Base-by-base conservation (phyloP, 176 grass and related monocot genomes). In the Secale cereale region DNA sequence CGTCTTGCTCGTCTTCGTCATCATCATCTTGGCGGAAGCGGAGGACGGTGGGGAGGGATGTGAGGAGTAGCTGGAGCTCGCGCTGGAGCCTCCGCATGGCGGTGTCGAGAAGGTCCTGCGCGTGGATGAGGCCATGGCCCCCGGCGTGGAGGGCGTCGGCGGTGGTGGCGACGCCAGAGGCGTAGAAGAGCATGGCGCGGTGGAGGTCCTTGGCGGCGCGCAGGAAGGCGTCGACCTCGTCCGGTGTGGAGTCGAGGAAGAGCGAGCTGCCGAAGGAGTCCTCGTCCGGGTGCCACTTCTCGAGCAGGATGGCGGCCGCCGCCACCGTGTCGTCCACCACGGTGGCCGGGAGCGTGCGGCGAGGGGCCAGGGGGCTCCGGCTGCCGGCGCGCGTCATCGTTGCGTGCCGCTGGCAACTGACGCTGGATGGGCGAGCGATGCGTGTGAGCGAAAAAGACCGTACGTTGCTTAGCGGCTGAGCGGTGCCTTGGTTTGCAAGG, bases 71-170 rank as follows among this genome's bases (percentile, higher is more conserved):
- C 1, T 73, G 78, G 35, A 97, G 83, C 84, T 97, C 94, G 36
- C 79, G 63, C 43, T 89, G 74, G n/a, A 94, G 90, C 71, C 88
- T 84, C 20, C 61, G 63, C 92, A 94, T 92, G 12, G 94, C 90
- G 4, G 86, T 84, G 22, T 89, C 60, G 35, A 91, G 92, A 29
- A 97, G 92, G 16, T 70, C 54, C 20, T 94, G 92, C 12, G 94
- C 90, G 7, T 87, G 78, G 56, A 89, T 29, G 77, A 97, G 86
- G 14, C 29, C 84, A 1, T 73, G 54, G 36, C 46, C 46, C 0
- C 71, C 71, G 31, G 15, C 9, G 9, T 25, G 41, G 33, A 59
- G 5, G 28, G 32, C 66, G 7, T 14, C 48, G 48, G 48, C 48
- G 48, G 16, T 15, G 59, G 37, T 16, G 5, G 67, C 80, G 25